These are phyloP conservation scores for Phragmites australis DNA, from an alignment of 176 grass and related monocot genomes.

Conservation along the genomic window DNA sequence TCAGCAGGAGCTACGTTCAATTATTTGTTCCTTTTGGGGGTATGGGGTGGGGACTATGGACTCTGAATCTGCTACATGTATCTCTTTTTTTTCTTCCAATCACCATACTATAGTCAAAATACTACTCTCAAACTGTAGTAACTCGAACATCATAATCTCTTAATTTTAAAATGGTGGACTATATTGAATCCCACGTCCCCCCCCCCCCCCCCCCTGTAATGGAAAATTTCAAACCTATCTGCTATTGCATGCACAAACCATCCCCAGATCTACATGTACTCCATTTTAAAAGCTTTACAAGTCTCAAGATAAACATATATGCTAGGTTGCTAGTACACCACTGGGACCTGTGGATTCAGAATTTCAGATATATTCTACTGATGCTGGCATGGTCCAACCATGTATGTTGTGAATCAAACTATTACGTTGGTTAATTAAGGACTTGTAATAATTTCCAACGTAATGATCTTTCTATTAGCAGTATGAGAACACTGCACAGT, in stretches of 20 bases:
- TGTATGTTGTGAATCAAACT: background rate
- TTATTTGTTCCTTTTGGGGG: background rate
- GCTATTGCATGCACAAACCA: slow-evolving; percentile 12
- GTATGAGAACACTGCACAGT: background rate
- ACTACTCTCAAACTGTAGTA: slow-evolving; percentile 11
- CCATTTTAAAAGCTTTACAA: slow-evolving; percentile 19
- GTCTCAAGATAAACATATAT: slow-evolving; percentile 28
- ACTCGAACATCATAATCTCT: slow-evolving; percentile 1
- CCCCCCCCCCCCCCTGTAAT: slow-evolving; percentile 8
- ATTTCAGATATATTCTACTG: too few species aligned
- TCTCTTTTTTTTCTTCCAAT: background rate
- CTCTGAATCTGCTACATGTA: slow-evolving; percentile 27
- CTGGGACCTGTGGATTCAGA: slow-evolving; percentile 6
- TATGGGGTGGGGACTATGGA: slow-evolving; percentile 24
- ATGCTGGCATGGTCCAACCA: background rate
- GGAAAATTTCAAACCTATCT: slow-evolving; percentile 8
- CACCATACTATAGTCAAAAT: slow-evolving; percentile 23
- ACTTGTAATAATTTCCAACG: background rate
- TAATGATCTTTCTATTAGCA: background rate
- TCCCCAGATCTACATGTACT: slow-evolving; percentile 9
- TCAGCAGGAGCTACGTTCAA: background rate
- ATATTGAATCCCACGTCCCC: background rate
- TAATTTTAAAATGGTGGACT: slow-evolving; percentile 30
- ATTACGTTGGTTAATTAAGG: background rate
- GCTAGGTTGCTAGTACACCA: slow-evolving; percentile 12